Evolutionary conservation across 768 basidiomycete species (phyloP).

Genomic region (Hypsizygus marmoreus): DNA sequence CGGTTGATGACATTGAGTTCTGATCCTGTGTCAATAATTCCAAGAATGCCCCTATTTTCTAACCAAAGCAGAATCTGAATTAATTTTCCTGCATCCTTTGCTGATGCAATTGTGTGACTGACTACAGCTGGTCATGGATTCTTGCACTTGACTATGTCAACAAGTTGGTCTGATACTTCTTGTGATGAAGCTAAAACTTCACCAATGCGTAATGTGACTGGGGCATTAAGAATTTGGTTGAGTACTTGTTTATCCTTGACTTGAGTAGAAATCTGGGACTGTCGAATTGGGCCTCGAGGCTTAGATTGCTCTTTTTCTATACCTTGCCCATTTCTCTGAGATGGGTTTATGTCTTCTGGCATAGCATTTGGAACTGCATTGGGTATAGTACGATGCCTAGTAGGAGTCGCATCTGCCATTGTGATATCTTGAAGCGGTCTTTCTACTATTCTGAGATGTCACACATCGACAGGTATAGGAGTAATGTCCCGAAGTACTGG

Average conservation of each 20-base stretch:
- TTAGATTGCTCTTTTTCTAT: neutral
- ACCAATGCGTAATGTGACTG: neutral
- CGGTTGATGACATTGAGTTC: neutral
- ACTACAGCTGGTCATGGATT: neutral
- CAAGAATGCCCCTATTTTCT: neutral
- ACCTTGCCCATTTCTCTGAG: too few species aligned
- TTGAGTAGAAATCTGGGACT: neutral
- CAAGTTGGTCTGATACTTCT: constrained; percentile 2
- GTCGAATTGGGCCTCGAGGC: too few species aligned
- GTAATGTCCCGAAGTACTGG: too few species aligned
- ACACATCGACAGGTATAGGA: too few species aligned
- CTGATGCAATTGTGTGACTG: neutral
- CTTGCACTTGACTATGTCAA: neutral
- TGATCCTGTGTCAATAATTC: too few species aligned
- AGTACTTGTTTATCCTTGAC: neutral
- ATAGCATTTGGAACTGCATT: too few species aligned
- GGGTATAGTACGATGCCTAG: too few species aligned
- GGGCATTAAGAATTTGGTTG: neutral
- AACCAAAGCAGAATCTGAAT: neutral
- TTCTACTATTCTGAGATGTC: too few species aligned
- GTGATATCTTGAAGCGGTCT: too few species aligned
- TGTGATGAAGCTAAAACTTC: neutral
- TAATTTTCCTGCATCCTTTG: neutral
- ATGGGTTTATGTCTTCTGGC: too few species aligned
- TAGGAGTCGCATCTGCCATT: too few species aligned